Evolutionary conservation across 768 basidiomycete genomes (phyloP).

Genomic region (Psilocybe subaeruginosa): DNA sequence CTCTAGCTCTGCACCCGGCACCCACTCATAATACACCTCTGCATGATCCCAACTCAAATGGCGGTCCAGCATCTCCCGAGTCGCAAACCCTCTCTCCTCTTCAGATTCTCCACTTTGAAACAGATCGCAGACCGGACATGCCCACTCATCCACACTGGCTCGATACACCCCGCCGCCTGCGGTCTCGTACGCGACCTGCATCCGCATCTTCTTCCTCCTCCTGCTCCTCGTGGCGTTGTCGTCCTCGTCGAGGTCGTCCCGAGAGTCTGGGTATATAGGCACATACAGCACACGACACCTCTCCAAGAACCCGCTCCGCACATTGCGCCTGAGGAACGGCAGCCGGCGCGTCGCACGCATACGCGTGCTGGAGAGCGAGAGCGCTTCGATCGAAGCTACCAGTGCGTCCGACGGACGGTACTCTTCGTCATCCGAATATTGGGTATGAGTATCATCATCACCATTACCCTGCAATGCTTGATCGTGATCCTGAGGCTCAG

Average conservation of each 20-base stretch:
- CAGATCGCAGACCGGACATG: constrained; percentile 29
- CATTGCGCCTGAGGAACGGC: constrained; percentile 60
- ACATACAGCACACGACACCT: constrained; percentile 43
- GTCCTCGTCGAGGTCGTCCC: neutral
- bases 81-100: constrained; percentile 18
- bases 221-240: too few relatives aligned
- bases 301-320: constrained; percentile 49
- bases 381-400: constrained; percentile 34
- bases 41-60: constrained; percentile 30
- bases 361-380: constrained; percentile 33
- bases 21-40: constrained; percentile 27
- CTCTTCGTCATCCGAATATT: neutral
- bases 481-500: neutral
- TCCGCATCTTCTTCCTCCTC: constrained; percentile 19
- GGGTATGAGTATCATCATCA: neutral
- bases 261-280: constrained; percentile 24
- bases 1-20: constrained; percentile 1
- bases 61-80: constrained; percentile 28
- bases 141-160: constrained; percentile 22
- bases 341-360: constrained; percentile 43
- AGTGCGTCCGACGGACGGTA: constrained; percentile 35
- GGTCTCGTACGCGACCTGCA: constrained; percentile 28
- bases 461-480: constrained; percentile 3
- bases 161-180: constrained; percentile 16
- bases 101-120: neutral